These are phyloP conservation scores for Kodamaea suecica DNA, from an alignment of 1,139 yeast genomes.

Conservation along the genomic window DNA sequence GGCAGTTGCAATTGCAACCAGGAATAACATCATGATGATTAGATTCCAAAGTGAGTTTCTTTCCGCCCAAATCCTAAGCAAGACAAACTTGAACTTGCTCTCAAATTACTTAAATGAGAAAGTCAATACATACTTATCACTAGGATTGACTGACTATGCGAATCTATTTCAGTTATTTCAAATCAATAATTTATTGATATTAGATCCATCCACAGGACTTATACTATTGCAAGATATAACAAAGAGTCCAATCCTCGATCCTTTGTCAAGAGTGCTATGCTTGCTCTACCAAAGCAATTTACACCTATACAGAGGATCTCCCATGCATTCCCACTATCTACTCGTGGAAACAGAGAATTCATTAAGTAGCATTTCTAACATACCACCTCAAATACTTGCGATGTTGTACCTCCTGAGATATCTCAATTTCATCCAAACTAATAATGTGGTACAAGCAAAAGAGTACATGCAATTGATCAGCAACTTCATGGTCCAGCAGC, in stretches of 20 bases:
- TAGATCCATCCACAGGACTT: slow-evolving; percentile 25
- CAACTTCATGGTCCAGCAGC: slow-evolving; percentile 23
- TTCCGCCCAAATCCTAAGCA: slow-evolving; percentile 32
- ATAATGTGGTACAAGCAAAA: slow-evolving; percentile 21
- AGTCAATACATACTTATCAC: slow-evolving; percentile 18
- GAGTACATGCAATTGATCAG: slow-evolving; percentile 24
- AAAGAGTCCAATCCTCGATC: slow-evolving; percentile 14
- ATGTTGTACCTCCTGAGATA: slow-evolving; percentile 25
- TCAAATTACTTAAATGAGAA: slow-evolving; percentile 28
- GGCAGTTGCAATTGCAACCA: slow-evolving; percentile 35
- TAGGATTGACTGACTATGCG: slow-evolving; percentile 15
- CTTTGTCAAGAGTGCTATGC: slow-evolving; percentile 19
- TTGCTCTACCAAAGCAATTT: slow-evolving; percentile 22
- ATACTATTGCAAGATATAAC: slow-evolving; percentile 23
- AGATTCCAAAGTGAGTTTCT: slow-evolving; percentile 32
- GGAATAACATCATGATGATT: slow-evolving; percentile 22
- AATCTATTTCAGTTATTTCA: slow-evolving; percentile 29
- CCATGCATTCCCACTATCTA: slow-evolving; percentile 15
- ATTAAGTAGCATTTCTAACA: slow-evolving; percentile 3
- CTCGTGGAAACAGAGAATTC: slow-evolving; percentile 16
- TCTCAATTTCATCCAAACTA: slow-evolving; percentile 24
- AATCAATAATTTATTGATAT: slow-evolving; percentile 24
- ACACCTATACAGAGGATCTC: slow-evolving; percentile 31
- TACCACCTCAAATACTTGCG: slow-evolving; percentile 30
- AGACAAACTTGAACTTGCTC: slow-evolving; percentile 22